These are phyloP conservation scores for Dendrocalamus sinicus DNA, from an alignment of 176 grass and related monocot species.

Conservation along the genomic window DNA sequence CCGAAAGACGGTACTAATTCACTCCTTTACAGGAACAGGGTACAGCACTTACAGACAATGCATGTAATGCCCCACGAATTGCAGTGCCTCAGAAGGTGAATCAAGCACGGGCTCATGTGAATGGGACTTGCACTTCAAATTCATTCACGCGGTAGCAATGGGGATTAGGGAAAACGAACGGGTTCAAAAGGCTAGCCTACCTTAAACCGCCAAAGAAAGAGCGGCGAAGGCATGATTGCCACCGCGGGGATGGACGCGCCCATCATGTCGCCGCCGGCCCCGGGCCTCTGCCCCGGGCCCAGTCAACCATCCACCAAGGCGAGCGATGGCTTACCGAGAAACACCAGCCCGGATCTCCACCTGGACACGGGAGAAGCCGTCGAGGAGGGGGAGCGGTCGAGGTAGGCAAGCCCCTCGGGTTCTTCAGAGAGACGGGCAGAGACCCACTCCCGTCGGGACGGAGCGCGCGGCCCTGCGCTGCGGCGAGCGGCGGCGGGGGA, in stretches of 20 bases:
- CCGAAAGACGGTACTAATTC: not conserved
- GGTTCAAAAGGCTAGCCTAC: conserved; percentile 29
- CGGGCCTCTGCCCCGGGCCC: not conserved
- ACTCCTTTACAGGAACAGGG: not conserved
- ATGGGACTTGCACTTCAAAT: not conserved
- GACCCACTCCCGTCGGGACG: not conserved
- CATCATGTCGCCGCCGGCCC: conserved; percentile 67
- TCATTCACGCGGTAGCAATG: not conserved
- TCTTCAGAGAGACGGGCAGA: not conserved
- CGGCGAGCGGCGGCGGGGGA: not conserved
- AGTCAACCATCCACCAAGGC: not conserved
- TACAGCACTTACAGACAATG: not conserved
- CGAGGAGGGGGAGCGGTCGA: not conserved
- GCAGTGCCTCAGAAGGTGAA: not conserved
- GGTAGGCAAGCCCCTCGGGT: not conserved
- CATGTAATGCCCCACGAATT: not conserved
- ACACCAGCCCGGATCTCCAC: not conserved
- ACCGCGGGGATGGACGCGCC: conserved; percentile 56
- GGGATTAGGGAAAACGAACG: not conserved
- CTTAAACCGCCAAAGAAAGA: conserved; percentile 94
- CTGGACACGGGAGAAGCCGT: not conserved
- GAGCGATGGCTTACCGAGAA: conserved; percentile 15
- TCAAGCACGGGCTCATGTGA: not conserved
- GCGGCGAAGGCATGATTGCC: conserved; percentile 78
- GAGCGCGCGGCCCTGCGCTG: not conserved